phyloP scores from a whole-genome alignment of 208 protist genomes.

The Trichomonas gallinae region DNA sequence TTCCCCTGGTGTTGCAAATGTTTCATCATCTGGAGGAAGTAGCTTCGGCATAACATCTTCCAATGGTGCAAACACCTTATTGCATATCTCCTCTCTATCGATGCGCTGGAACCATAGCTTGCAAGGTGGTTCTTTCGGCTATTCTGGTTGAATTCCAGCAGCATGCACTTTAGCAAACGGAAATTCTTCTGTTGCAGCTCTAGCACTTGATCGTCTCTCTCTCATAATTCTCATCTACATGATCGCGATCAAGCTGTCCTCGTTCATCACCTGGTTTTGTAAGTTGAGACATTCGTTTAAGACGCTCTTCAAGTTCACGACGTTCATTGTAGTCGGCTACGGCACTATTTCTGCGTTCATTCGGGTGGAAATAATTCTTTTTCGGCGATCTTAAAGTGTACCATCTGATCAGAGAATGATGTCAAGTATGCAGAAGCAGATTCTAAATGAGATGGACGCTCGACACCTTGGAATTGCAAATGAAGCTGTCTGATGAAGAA shows the following conservation, averaged over 20 bases:
- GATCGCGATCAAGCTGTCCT: neutral
- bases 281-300: neutral
- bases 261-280: neutral
- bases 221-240: neutral
- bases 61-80: neutral
- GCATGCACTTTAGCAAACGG: neutral
- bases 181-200: neutral
- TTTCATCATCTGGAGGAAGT: conserved; percentile 15
- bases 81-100: neutral
- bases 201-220: neutral
- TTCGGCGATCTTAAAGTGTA: neutral
- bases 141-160: neutral
- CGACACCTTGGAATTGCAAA: neutral
- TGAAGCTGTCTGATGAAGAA: neutral
- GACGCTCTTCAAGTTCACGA: neutral
- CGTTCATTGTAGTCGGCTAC: neutral
- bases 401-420: neutral
- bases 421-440: neutral
- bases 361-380: neutral
- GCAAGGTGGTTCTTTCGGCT: neutral
- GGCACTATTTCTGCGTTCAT: neutral
- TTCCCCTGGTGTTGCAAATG: neutral
- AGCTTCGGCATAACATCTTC: neutral
- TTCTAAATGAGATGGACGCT: neutral
- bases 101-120: neutral